A percentile compares a stretch with the other conserved stretches of the same genome.
Evolutionary conservation across 176 grass and related monocot genomes (phyloP).

Genomic region (Raddia distichophylla): DNA sequence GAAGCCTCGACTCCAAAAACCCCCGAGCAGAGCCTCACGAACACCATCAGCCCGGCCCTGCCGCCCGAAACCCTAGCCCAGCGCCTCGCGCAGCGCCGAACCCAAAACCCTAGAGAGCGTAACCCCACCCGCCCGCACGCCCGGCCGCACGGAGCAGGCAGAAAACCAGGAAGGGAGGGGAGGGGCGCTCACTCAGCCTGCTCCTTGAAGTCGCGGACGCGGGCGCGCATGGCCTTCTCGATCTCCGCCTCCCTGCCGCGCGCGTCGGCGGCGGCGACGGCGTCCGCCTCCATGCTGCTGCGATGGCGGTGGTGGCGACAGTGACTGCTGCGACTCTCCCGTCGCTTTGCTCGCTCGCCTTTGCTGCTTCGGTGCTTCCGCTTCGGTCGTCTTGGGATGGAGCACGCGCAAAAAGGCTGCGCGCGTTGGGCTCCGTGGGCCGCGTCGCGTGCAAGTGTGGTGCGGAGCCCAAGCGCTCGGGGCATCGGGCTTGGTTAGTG

Average conservation of each 20-base stretch:
- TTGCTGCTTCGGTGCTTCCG: conserved; percentile 7
- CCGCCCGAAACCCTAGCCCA: conserved; percentile 2
- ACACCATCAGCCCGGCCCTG: not conserved
- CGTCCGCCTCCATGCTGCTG: conserved; percentile 27
- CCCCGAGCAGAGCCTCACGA: not conserved
- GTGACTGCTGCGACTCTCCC: not conserved
- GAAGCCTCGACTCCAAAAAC: not conserved
- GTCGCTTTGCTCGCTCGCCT: conserved; percentile 7
- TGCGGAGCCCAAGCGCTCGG: too few relatives aligned
- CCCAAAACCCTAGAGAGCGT: conserved; percentile 41
- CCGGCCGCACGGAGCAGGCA: not conserved
- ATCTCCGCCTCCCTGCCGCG: conserved; percentile 63
- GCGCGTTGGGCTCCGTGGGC: not conserved
- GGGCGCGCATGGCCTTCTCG: conserved; percentile 61
- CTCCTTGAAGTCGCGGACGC: conserved; percentile 73
- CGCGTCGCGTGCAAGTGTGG: not conserved
- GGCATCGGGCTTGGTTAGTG: too few relatives aligned
- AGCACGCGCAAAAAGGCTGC: not conserved
- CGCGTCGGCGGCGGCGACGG: conserved; percentile 39
- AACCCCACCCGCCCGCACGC: not conserved
- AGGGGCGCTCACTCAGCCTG: conserved; percentile 68
- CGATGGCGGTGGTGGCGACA: not conserved
- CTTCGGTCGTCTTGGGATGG: not conserved
- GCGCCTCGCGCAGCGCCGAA: not conserved
- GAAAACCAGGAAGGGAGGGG: not conserved